These are phyloP conservation scores for Zoysia japonica DNA, from an alignment of 176 grass and related monocot genomes.

Conservation along the genomic window DNA sequence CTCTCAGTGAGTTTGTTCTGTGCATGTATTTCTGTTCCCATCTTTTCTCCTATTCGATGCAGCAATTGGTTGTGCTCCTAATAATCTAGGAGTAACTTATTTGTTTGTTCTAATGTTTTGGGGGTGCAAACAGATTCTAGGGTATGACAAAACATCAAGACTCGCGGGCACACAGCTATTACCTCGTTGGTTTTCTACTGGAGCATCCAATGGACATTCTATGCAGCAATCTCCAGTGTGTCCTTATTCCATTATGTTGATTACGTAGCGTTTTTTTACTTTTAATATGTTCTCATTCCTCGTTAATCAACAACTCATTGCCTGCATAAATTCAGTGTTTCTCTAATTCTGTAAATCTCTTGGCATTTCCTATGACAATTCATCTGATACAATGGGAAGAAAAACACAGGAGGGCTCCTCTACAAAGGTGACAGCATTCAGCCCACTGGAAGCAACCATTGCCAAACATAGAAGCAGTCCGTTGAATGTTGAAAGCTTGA, in stretches of 20 bases:
- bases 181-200: constrained; percentile 53
- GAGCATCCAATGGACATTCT: constrained; percentile 34
- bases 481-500: constrained; percentile 62
- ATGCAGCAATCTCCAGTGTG: constrained; percentile 17
- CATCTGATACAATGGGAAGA: constrained; percentile 25
- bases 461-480: constrained; percentile 46
- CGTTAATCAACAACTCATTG: not conserved
- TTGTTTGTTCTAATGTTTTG: constrained; percentile 13
- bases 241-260: not conserved
- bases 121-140: constrained; percentile 41
- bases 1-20: not conserved
- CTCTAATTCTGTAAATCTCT: constrained; percentile 33
- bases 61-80: not conserved
- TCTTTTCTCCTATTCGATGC: not conserved
- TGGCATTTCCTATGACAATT: not conserved
- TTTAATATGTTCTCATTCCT: not conserved
- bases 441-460: constrained; percentile 59
- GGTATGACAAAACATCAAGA: constrained; percentile 41
- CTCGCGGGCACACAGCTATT: constrained; percentile 33
- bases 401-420: constrained; percentile 28
- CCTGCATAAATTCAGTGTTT: constrained; percentile 2
- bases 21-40: not conserved
- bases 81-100: not conserved
- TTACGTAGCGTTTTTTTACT: not conserved
- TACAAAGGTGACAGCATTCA: constrained; percentile 61